A percentile compares a stretch with the other conserved stretches of the same genome.
Conservation (phyloP, 768 basidiomycete species). For the Termitomyces sp. region DNA sequence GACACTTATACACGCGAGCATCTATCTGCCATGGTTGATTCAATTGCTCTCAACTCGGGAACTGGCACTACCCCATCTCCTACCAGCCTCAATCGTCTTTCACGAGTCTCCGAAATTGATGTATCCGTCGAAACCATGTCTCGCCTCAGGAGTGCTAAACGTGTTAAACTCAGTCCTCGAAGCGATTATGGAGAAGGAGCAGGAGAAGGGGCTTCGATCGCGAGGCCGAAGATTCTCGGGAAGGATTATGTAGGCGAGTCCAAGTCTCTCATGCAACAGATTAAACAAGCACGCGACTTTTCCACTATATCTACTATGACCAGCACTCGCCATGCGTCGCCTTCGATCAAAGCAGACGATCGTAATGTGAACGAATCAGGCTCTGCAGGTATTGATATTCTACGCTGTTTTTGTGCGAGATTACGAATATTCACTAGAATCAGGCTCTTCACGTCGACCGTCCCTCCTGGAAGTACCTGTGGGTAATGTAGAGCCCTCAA, state of each 20-base stretch:
- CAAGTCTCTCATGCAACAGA: slow-evolving; percentile 73
- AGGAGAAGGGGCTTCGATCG: slow-evolving; percentile 41
- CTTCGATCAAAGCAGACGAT: slow-evolving; percentile 12
- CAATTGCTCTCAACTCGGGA: slow-evolving; percentile 79
- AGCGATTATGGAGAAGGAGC: slow-evolving; percentile 55
- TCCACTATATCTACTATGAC: slow-evolving; percentile 68
- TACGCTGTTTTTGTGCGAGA: neutral
- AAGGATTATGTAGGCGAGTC: slow-evolving; percentile 80
- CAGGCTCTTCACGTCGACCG: slow-evolving; percentile 22
- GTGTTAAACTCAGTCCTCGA: slow-evolving; percentile 72
- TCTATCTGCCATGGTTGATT: slow-evolving; percentile 90
- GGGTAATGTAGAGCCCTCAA: slow-evolving; percentile 24
- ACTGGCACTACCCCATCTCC: slow-evolving; percentile 43
- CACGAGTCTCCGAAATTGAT: slow-evolving; percentile 45
- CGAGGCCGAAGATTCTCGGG: slow-evolving; percentile 43
- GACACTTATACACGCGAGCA: slow-evolving; percentile 96
- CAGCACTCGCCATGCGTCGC: slow-evolving; percentile 31
- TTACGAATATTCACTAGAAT: slow-evolving; percentile 17
- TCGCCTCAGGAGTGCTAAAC: slow-evolving; percentile 72
- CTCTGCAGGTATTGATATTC: slow-evolving; percentile 18
- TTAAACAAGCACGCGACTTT: slow-evolving; percentile 73
- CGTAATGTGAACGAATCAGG: slow-evolving; percentile 7
- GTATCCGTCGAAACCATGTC: slow-evolving; percentile 37
- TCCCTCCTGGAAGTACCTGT: slow-evolving; percentile 32
- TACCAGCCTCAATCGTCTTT: slow-evolving; percentile 43